Evolutionary conservation across 2,329 filamentous ascomycete species (phyloP).

Genomic region (Juglanconis oblonga): DNA sequence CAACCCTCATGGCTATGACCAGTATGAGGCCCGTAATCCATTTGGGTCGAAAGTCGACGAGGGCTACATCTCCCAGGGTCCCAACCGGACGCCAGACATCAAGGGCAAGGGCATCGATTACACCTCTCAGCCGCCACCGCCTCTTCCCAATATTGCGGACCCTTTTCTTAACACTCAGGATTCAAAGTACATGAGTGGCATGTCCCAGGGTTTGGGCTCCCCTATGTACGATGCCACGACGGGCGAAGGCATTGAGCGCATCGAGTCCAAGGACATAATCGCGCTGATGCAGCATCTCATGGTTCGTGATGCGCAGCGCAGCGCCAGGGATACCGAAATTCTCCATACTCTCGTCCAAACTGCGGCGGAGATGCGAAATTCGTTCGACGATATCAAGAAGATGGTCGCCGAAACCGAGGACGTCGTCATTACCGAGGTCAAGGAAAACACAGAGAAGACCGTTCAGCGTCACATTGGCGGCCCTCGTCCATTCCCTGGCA

Average conservation of each 20-base stretch:
- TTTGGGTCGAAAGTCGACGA: constrained; percentile 69
- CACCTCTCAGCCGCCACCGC: constrained; percentile 48
- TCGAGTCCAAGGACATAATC: constrained; percentile 95
- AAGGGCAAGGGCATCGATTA: constrained; percentile 53
- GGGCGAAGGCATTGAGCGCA: constrained; percentile 82
- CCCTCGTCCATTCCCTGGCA: constrained; percentile 76
- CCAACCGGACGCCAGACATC: constrained; percentile 52
- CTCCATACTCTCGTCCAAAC: constrained; percentile 90
- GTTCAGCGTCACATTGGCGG: constrained; percentile 80
- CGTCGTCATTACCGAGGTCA: constrained; percentile 81
- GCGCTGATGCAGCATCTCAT: constrained; percentile 98
- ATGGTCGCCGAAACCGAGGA: constrained; percentile 89
- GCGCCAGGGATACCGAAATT: constrained; percentile 94
- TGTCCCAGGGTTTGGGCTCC: constrained; percentile 87
- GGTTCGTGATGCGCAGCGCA: constrained; percentile 92
- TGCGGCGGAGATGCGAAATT: constrained; percentile 94
- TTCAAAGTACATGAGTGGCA: constrained; percentile 72
- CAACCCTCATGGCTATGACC: constrained; percentile 35
- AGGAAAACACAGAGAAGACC: constrained; percentile 83
- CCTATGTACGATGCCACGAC: constrained; percentile 89
- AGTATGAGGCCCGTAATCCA: constrained; percentile 54
- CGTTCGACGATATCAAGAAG: constrained; percentile 91
- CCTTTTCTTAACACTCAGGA: constrained; percentile 63
- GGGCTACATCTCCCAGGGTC: constrained; percentile 81
- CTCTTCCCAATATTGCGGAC: constrained; percentile 54